Evolutionary conservation across 2,329 filamentous ascomycete genomes (phyloP), one percentile per base, ranked within the genome.

Genomic region (Diaporthe destruens): DNA sequence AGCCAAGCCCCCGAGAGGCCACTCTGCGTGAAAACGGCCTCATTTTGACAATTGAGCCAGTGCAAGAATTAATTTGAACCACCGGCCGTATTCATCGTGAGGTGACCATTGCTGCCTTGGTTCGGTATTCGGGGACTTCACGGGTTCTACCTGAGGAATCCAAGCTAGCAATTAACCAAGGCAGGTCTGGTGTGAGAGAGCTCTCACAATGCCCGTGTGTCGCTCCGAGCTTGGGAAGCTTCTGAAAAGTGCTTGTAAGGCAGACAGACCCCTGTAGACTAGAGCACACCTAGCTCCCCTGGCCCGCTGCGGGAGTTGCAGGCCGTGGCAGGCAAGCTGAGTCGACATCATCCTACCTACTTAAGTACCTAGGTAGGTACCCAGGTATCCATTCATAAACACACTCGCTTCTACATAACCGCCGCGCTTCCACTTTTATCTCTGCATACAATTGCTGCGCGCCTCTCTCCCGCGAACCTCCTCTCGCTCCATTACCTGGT

Each of bases 271-370:
- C 54, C 54, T 39, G 42, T 18, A 29, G 39, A 16, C 29, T 18
- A 29, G 39, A 16, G 18, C 39, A 69, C 53, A 29, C 66, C 66
- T 32, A 18, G 53, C 6, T 32, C 23, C 36, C 56, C 56, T 5
- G 23, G 36, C 36, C n/a, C n/a, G n/a, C n/a, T n/a, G 39, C 25
- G 36, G 55, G 11, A 49, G 29, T 59, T 49, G 44, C n/a, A 20
- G 20, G 34, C 54, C 16, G 47, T 70, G 72, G 72, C 72, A 74
- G 72, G 72, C 72, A 66, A 70, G 36, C 54, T 44, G 14, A 7
- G 25, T 32, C 56, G 32, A 61, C 49, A 34, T 70, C 57, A 42
- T 16, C 18, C 44, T 20, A 36, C 8, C 34, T 11, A 36, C 34
- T 11, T 36, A 36, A 11, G 34, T 36, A 29, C 5, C 29, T 5